phyloP scores from a whole-genome alignment of 805 yeast species.

The Wickerhamiella siamensis region DNA sequence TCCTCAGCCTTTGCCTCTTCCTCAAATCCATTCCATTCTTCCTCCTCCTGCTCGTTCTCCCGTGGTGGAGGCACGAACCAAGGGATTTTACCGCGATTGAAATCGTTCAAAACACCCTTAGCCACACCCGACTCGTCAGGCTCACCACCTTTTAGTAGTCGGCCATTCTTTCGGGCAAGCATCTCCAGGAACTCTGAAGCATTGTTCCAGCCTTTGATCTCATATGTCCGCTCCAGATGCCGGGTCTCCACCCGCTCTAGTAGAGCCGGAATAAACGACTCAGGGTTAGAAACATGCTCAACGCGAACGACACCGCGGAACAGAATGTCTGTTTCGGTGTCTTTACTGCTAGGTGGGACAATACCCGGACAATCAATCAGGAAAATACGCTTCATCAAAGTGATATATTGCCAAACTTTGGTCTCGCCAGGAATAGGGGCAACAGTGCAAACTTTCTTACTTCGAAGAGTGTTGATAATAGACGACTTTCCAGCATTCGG shows the following conservation, averaged over 20 bases:
- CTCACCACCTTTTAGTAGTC: constrained; percentile 92
- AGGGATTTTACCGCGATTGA: constrained; percentile 93
- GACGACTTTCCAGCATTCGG: constrained; percentile 98
- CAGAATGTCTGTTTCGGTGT: constrained; percentile 78
- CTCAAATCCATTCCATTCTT: constrained; percentile 6
- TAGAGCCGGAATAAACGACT: constrained; percentile 83
- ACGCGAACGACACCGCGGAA: constrained; percentile 97
- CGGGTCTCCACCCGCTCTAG: constrained; percentile 71
- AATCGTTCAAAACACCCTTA: constrained; percentile 79
- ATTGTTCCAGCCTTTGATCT: constrained; percentile 72
- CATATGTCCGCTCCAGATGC: constrained; percentile 91
- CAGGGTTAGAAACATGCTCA: constrained; percentile 93
- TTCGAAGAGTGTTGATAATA: constrained; percentile 81
- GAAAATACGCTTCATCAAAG: constrained; percentile 89
- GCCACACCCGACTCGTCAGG: constrained; percentile 92
- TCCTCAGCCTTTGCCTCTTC: constrained; percentile 5
- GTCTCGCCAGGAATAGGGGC: constrained; percentile 99
- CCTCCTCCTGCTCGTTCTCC: constrained; percentile 43
- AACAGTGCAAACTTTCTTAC: constrained; percentile 89
- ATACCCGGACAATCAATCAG: constrained; percentile 98
- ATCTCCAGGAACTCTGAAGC: constrained; percentile 74
- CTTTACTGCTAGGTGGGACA: constrained; percentile 88
- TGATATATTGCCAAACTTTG: constrained; percentile 97
- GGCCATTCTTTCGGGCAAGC: constrained; percentile 84
- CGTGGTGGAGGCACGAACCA: constrained; percentile 96